Conservation (phyloP, 306 rosid genomes). For the Malus fusca region DNA sequence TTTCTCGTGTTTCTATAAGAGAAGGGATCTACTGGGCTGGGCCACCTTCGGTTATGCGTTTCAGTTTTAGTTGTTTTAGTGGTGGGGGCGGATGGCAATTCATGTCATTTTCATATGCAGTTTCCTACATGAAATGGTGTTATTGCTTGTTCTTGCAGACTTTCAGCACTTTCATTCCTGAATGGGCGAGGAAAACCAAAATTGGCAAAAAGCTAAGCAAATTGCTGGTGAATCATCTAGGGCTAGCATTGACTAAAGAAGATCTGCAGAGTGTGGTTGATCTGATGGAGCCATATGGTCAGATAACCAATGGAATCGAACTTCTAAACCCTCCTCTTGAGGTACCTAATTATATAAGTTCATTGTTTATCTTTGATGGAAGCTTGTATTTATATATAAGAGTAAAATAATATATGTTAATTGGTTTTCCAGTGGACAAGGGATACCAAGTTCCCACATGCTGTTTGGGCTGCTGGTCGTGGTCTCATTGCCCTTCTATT, state of each 20-base stretch:
- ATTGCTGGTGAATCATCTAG: constrained; percentile 78
- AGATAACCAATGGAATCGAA: constrained; percentile 92
- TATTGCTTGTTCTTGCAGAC: constrained; percentile 50
- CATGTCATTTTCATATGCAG: constrained; percentile 7
- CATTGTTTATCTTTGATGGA: neutral
- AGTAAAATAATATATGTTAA: constrained; percentile 11
- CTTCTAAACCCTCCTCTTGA: constrained; percentile 82
- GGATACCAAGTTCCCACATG: constrained; percentile 90
- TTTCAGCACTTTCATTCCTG: constrained; percentile 57
- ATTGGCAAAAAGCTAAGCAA: constrained; percentile 39
- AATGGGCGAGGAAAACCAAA: constrained; percentile 59
- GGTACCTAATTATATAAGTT: constrained; percentile 28
- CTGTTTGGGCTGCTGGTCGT: constrained; percentile 99
- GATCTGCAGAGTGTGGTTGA: constrained; percentile 84
- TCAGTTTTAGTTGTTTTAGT: too few species aligned
- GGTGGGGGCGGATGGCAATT: too few species aligned
- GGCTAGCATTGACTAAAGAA: constrained; percentile 64
- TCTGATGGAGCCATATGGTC: constrained; percentile 97
- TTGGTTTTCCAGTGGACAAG: constrained; percentile 69
- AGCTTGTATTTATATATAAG: neutral
- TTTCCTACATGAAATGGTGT: constrained; percentile 10
- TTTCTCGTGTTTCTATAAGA: too few species aligned
- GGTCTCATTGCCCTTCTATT: constrained; percentile 73
- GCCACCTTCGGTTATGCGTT: too few species aligned
- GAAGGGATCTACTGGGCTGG: too few species aligned